Evolutionary conservation across 225 moss, liverwort and hornwort genomes (phyloP), one percentile per base, ranked within the genome.

Genomic region (Lunularia cruciata): DNA sequence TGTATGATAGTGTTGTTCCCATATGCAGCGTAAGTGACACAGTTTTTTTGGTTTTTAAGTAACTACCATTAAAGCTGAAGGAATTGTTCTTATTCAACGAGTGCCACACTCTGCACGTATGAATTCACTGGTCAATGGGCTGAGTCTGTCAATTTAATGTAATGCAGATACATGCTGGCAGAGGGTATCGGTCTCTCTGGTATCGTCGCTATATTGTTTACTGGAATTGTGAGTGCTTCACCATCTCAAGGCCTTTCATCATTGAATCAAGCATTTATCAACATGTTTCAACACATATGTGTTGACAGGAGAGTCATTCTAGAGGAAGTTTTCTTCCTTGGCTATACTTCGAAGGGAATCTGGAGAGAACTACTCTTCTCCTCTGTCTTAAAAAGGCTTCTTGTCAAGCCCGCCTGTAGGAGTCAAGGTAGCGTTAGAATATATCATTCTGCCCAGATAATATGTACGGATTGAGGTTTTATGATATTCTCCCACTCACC

Each of bases 1-100:
- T 98, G 98, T 72, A 89, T 98, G 27, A 88, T 98, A 75, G 98
- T 93, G 31, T 89, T 98, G 61, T 98, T 98, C 64, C 98, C 98
- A 8, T 98, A 98, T 75, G 85, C 92, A 43, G 93, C 98, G 83
- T 91, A 76, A 88, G 90, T 83, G 57, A 67, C 14, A 40, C 20
- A 15, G 11, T 0, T 39, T 42, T 40, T 14, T 32, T 60, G 25
- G 27, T 40, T 8, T 36, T 31, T 8, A 60, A 1, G 5, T 55
- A 23, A 27, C 12, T 14, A 37, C 16, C 3, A 43, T 22, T 4
- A 38, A 38, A 60, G 43, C 40, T 14, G 22, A 10, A 23, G 6
- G 40, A 22, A n/a, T 1, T 38, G 4, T 61, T 23, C 12, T 14
- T 39, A 6, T 36, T 25, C 11, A 20, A 4, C 14, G 14, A 25